Percentiles rank a stretch among this genome's conserved stretches.
Evolutionary conservation across 306 rosid species (phyloP).

Genomic region (Cucurbita ficifolia): DNA sequence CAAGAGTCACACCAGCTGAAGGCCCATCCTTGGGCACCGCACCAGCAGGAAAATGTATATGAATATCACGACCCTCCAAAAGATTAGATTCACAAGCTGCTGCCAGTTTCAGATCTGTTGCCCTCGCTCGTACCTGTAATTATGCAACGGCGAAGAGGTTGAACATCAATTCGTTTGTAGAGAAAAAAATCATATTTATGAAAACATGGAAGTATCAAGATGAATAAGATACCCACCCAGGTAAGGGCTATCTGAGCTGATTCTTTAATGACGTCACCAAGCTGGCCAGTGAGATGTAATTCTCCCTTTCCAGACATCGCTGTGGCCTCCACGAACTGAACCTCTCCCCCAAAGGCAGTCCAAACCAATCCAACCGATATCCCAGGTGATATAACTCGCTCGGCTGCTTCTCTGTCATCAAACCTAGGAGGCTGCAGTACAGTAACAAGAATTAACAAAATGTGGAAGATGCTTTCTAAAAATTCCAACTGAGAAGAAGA

Average conservation of each 20-base stretch:
- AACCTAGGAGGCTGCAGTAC: constrained; percentile 78
- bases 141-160: neutral
- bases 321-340: constrained; percentile 96
- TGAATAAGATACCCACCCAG: constrained; percentile 49
- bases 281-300: constrained; percentile 92
- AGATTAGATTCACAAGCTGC: constrained; percentile 46
- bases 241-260: constrained; percentile 96
- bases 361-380: constrained; percentile 88
- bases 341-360: constrained; percentile 97
- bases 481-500: neutral
- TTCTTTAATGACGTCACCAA: constrained; percentile 96
- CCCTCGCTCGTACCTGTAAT: constrained; percentile 65
- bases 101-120: constrained; percentile 61
- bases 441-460: neutral
- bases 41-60: constrained; percentile 97
- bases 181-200: neutral
- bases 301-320: constrained; percentile 88
- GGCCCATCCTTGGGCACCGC: constrained; percentile 99
- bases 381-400: constrained; percentile 75
- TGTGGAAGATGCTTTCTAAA: neutral
- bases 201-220: neutral
- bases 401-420: constrained; percentile 80
- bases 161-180: neutral
- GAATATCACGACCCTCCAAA: constrained; percentile 83
- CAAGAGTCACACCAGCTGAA: constrained; percentile 97